Conservation (phyloP, 2,329 filamentous ascomycete species). For the Sporothrix phasma region DNA sequence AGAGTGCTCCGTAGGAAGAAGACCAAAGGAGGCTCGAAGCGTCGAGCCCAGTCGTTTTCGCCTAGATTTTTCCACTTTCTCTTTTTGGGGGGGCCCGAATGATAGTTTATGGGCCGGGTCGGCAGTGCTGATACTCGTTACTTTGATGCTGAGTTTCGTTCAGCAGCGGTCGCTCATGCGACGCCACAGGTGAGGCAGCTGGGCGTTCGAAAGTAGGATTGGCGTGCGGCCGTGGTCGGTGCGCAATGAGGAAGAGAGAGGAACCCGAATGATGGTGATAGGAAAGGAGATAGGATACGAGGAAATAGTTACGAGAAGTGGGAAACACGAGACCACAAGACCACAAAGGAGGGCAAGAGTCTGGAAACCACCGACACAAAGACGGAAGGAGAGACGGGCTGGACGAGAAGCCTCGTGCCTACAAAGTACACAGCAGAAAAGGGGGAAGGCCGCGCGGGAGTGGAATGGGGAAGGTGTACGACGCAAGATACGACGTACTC, state of each 20-base stretch:
- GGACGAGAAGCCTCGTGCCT: not conserved
- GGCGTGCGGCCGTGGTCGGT: not conserved
- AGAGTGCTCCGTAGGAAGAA: not conserved
- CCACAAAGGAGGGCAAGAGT: not conserved
- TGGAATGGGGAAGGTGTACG: constrained; percentile 6
- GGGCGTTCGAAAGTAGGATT: not conserved
- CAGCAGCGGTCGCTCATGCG: constrained; percentile 1
- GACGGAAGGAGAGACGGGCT: not conserved
- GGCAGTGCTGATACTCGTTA: not conserved
- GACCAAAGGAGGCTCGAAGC: not conserved
- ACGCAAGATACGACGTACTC: too few relatives aligned
- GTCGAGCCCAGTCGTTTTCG: not conserved
- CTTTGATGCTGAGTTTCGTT: not conserved
- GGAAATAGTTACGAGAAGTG: not conserved
- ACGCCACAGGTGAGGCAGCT: constrained; percentile 1
- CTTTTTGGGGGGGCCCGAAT: not conserved
- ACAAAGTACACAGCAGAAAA: not conserved
- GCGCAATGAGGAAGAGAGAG: not conserved
- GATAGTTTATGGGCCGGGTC: not conserved
- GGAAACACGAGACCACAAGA: not conserved
- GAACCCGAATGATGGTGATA: not conserved
- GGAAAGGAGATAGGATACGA: not conserved
- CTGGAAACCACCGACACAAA: not conserved
- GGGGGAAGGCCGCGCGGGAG: not conserved
- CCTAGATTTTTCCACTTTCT: not conserved